phyloP scores from a whole-genome alignment of 1,139 yeast species.

The Yamadazyma friedrichii region DNA sequence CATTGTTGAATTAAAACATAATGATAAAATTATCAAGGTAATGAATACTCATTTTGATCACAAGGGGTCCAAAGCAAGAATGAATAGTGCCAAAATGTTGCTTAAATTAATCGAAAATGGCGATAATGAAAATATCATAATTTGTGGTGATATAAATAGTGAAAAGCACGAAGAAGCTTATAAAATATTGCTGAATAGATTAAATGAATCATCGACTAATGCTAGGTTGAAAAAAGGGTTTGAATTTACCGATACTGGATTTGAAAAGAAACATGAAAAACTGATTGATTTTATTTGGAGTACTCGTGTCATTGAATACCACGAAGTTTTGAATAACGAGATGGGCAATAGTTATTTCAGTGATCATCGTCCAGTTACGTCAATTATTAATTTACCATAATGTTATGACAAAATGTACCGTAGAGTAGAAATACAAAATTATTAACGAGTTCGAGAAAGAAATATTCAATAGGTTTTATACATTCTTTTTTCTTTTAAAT shows the following conservation, averaged over 20 bases:
- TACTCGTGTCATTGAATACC: constrained; percentile 23
- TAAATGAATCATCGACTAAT: constrained; percentile 19
- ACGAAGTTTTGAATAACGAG: constrained; percentile 34
- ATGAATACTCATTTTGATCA: constrained; percentile 49
- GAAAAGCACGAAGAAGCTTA: constrained; percentile 16
- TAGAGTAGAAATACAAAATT: not conserved
- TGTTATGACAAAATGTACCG: not conserved
- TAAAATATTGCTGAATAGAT: constrained; percentile 25
- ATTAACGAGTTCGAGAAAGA: not conserved
- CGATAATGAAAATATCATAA: constrained; percentile 30
- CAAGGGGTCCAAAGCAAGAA: constrained; percentile 37
- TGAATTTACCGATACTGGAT: constrained; percentile 32
- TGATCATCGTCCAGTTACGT: constrained; percentile 46
- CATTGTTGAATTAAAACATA: constrained; percentile 29
- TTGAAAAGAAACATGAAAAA: constrained; percentile 15
- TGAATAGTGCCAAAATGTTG: constrained; percentile 28
- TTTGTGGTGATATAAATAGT: constrained; percentile 24
- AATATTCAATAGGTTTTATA: too few relatives aligned
- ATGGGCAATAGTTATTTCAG: constrained; percentile 29
- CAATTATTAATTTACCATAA: constrained; percentile 21
- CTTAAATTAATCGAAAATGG: constrained; percentile 27
- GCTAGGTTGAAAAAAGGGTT: constrained; percentile 23
- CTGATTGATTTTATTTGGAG: constrained; percentile 33
- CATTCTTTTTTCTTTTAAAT: not conserved
- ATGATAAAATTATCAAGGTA: constrained; percentile 27